These are phyloP conservation scores for Petunia axillaris DNA, from an alignment of 257 asterid genomes.

Conservation along the genomic window DNA sequence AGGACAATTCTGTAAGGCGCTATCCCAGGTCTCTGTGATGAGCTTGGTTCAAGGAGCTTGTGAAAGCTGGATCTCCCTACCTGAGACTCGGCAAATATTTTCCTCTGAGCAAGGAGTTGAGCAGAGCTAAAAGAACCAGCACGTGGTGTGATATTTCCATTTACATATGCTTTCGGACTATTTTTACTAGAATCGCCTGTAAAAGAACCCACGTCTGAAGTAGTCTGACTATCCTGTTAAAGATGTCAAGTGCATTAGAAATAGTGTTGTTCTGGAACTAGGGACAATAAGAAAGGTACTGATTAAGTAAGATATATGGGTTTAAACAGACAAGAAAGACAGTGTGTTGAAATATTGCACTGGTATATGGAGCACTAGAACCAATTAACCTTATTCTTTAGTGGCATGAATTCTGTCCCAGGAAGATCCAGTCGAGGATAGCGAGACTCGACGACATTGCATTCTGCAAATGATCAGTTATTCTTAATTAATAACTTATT, in stretches of 20 bases:
- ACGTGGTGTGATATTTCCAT: constrained; percentile 48
- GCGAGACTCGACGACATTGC: constrained; percentile 74
- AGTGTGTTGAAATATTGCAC: not conserved
- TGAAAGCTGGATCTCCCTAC: constrained; percentile 86
- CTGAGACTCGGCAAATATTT: constrained; percentile 77
- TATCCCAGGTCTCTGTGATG: constrained; percentile 77
- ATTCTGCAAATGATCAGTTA: constrained; percentile 45
- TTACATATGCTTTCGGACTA: constrained; percentile 45
- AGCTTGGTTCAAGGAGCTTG: constrained; percentile 91
- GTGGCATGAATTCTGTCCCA: constrained; percentile 63
- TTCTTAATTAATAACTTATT: not conserved
- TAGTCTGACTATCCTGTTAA: constrained; percentile 58
- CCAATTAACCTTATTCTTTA: constrained; percentile 62
- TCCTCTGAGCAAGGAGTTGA: constrained; percentile 78
- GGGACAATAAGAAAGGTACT: not conserved
- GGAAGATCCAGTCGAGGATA: constrained; percentile 78
- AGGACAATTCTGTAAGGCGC: constrained; percentile 96
- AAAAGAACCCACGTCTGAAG: constrained; percentile 40
- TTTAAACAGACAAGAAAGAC: constrained; percentile 17
- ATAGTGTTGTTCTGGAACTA: not conserved
- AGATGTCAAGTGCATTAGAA: constrained; percentile 21
- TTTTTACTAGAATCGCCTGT: constrained; percentile 33
- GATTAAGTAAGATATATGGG: not conserved
- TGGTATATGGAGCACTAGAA: too few species aligned
- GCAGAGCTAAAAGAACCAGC: constrained; percentile 52